These are phyloP conservation scores for Peronospora destructor DNA, from an alignment of 352 stramenopile species.

Conservation along the genomic window DNA sequence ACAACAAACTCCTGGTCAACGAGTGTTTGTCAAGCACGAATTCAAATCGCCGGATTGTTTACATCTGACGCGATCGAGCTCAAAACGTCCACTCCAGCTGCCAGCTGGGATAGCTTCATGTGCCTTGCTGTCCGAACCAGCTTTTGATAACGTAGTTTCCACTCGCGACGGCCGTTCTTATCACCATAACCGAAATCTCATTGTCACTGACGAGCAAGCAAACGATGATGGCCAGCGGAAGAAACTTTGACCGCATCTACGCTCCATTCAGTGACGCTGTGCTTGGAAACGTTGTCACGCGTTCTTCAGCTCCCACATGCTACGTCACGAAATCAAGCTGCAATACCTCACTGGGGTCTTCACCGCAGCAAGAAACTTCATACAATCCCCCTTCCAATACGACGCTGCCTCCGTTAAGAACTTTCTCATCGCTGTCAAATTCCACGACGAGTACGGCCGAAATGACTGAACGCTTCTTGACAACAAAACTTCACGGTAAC, in stretches of 20 bases:
- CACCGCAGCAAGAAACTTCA: conserved; percentile 7
- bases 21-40: conserved; percentile 5
- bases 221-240: conserved; percentile 23
- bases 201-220: neutral
- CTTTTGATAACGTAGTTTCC: conserved; percentile 35
- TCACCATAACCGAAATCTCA: conserved; percentile 7
- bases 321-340: conserved; percentile 2
- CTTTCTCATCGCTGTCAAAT: conserved; percentile 12
- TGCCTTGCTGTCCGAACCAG: conserved; percentile 13
- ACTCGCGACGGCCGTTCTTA: conserved; percentile 1
- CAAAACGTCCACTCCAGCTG: conserved; percentile 9
- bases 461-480: conserved; percentile 6
- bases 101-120: conserved; percentile 24
- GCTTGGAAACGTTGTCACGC: conserved; percentile 24
- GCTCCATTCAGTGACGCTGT: conserved; percentile 27
- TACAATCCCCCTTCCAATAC: conserved; percentile 3
- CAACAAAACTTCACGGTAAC: conserved; percentile 9
- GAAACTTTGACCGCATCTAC: conserved; percentile 15
- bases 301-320: conserved; percentile 4
- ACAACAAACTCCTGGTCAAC: conserved; percentile 12
- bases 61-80: conserved; percentile 27
- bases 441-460: conserved; percentile 8
- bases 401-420: conserved; percentile 15
- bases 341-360: neutral
- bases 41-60: conserved; percentile 33